Base-by-base conservation (phyloP, 768 basidiomycete genomes). In the Mycena galericulata region DNA sequence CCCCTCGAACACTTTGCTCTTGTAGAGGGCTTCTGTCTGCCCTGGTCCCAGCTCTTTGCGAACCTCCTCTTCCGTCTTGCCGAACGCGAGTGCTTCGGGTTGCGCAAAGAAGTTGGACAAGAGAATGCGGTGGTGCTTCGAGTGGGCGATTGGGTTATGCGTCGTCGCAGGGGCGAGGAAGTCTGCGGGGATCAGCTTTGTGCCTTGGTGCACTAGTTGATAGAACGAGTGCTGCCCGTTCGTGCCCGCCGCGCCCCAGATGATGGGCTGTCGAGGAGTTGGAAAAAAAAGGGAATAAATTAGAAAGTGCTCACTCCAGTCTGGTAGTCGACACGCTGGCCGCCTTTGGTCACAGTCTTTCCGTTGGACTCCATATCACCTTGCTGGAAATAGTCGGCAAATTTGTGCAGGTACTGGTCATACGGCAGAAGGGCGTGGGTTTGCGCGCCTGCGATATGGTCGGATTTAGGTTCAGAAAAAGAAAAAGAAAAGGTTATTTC, bases 331-430 rank as follows among this genome's bases (percentile, higher is more conserved):
- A 99, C 97, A 57, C 94, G 92, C 71, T 94, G 86, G 9, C 98
- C 98, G 66, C 89, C 86, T 83, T 99, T 99, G 72, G 98, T 99
- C 69, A 98, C 88, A 62, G 89, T 94, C 85, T 99, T 99, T 64
- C 98, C 98, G 79, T 99, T 98, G 26, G 96, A 98, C 82, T 99
- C 98, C 98, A 99, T 99, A 80, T 99, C 98, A 50, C 97, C 97
- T 87, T 99, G 98, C 80, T 98, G 98, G 94, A 99, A 99, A 86
- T 99, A 99, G 81, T 99, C 98, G 40, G 98, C 97, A 75, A 99
- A 99, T 80, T 97, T 98, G 88, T 98, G 95, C 71, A 99, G 84
- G 82, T 99, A 99, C 79, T 99, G 98, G 81, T 99, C 98, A 77
- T 99, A 99, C 0, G 98, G 98, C 46, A 99, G 87, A 45, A 99